These are phyloP conservation scores for Cercospora sp. DNA, from an alignment of 2,329 filamentous ascomycete species.

Conservation along the genomic window DNA sequence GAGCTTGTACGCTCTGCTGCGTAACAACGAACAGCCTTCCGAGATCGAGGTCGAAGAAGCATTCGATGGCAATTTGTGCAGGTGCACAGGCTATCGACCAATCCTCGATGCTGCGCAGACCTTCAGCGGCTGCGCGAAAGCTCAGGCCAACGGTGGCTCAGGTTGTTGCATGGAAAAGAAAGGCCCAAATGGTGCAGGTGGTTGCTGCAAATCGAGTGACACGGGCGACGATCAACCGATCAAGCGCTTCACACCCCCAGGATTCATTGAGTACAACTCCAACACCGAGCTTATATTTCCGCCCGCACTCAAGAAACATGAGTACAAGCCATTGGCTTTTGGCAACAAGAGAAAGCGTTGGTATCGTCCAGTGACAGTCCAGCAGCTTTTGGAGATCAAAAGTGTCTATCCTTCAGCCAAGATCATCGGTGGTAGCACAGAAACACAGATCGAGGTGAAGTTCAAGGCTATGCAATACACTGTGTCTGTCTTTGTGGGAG, in stretches of 20 bases:
- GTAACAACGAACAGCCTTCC: conserved; percentile 76
- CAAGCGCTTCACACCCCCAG: conserved; percentile 76
- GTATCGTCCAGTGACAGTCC: conserved; percentile 83
- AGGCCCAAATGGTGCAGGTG: conserved; percentile 49
- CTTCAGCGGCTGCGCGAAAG: conserved; percentile 67
- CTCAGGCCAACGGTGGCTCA: conserved; percentile 58
- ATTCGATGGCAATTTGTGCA: conserved; percentile 93
- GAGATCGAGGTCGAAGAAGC: conserved; percentile 90
- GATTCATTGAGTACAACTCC: conserved; percentile 91
- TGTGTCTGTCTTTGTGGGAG: conserved; percentile 86
- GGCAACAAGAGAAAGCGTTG: conserved; percentile 94
- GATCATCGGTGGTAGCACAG: conserved; percentile 91
- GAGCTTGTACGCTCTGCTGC: conserved; percentile 87
- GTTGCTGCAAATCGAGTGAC: conserved; percentile 56
- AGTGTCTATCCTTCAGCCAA: conserved; percentile 80
- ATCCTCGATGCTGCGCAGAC: conserved; percentile 93
- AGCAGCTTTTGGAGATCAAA: conserved; percentile 92
- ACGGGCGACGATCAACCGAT: conserved; percentile 49
- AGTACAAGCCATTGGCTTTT: conserved; percentile 78
- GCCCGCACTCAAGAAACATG: conserved; percentile 76
- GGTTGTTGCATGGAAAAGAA: conserved; percentile 70
- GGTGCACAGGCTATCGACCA: conserved; percentile 92
- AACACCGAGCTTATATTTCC: conserved; percentile 96
- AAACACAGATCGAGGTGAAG: conserved; percentile 97
- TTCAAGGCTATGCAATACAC: conserved; percentile 94